A percentile compares a stretch with the other conserved stretches of the same genome.
phyloP scores from a whole-genome alignment of 306 rosid genomes.

The Ammopiptanthus mongolicus region DNA sequence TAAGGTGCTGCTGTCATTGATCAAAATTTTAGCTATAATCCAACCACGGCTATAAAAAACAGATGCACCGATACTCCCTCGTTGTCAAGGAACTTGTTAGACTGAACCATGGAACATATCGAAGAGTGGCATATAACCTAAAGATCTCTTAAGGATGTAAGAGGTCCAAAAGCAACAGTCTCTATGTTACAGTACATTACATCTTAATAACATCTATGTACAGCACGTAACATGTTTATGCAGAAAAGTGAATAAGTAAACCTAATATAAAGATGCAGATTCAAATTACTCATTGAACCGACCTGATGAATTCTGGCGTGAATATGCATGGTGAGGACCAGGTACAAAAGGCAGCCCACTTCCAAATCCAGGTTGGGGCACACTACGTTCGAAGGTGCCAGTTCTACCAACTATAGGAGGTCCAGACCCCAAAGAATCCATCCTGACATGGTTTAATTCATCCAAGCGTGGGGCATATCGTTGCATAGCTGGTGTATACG shows the following conservation, averaged over 20 bases:
- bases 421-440: conserved; percentile 29
- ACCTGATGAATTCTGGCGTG: conserved; percentile 48
- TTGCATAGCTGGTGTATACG: conserved; percentile 48
- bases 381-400: conserved; percentile 16
- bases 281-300: conserved; percentile 42
- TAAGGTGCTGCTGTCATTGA: no score
- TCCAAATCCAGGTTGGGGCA: conserved; percentile 34
- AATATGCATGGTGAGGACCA: conserved; percentile 29
- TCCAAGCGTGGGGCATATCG: conserved; percentile 65
- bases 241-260: neutral
- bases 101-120: neutral
- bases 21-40: no score
- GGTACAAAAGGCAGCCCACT: conserved; percentile 29
- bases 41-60: no score
- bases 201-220: neutral
- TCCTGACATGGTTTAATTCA: conserved; percentile 41
- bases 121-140: neutral
- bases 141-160: neutral
- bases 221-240: neutral
- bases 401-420: conserved; percentile 21
- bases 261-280: neutral
- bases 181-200: neutral
- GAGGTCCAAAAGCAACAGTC: neutral
- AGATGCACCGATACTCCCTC: no score
- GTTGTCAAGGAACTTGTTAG: no score